Conservation (phyloP, 768 basidiomycete genomes). For the Termitomyces sp. region DNA sequence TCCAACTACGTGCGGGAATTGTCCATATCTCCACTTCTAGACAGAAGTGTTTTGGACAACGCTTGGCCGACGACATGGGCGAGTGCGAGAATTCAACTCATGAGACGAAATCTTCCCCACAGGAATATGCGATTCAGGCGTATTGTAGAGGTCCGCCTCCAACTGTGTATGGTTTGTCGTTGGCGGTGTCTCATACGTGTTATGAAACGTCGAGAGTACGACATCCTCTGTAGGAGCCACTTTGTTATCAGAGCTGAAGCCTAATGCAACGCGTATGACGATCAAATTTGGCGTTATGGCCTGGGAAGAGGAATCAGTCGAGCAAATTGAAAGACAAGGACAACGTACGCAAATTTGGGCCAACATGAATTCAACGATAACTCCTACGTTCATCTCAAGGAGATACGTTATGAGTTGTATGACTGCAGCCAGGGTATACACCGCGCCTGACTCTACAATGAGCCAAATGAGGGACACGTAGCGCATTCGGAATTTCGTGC, state of each 20-base stretch:
- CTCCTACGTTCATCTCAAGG: constrained; percentile 22
- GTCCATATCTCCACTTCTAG: not conserved
- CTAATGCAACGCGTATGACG: not conserved
- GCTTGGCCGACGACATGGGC: not conserved
- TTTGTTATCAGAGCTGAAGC: not conserved
- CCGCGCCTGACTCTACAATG: constrained; percentile 20
- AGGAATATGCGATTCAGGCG: not conserved
- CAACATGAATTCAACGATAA: constrained; percentile 21
- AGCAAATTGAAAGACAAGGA: not conserved
- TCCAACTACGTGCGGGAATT: not conserved
- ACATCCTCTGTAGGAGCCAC: not conserved
- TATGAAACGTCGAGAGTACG: not conserved
- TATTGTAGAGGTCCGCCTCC: not conserved
- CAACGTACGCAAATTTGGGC: constrained; percentile 20
- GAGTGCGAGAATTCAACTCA: not conserved
- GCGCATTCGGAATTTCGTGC: constrained; percentile 10
- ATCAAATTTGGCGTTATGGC: not conserved
- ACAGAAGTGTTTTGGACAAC: not conserved
- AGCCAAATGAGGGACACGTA: constrained; percentile 19
- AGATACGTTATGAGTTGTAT: constrained; percentile 20
- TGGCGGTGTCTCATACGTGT: not conserved
- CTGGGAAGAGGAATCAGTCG: not conserved
- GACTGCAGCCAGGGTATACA: constrained; percentile 21
- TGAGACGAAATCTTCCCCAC: not conserved
- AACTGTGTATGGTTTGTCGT: not conserved